Evolutionary conservation across 2,329 filamentous ascomycete species (phyloP), one percentile per base, ranked within the genome.

Genomic region (Ascochyta pisi): DNA sequence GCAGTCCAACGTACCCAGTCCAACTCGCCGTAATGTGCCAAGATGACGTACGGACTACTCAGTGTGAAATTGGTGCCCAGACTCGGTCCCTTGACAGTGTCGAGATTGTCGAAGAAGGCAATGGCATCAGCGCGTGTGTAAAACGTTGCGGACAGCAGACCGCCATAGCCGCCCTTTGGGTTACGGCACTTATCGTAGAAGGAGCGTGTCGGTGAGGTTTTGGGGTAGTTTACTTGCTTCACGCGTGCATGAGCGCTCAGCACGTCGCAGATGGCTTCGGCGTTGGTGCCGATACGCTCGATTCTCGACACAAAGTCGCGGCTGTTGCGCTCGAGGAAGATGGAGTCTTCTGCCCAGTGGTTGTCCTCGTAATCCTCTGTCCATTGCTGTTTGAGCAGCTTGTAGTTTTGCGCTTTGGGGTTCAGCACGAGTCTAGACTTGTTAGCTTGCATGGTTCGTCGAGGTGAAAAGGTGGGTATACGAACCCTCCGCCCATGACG

Each of bases 41-140:
- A 77, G 31, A 99, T 80, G 22, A 95, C 92, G 74, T 96, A 99
- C 0, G 95, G 95, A 44, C 89, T 96, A 54, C 89, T 89, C 34
- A 99, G 81, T 0, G 95, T 98, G 73, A 99, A 99, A 76, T 99
- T 99, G 0, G 95, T 98, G 2, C 95, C 95, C 45, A 99, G 80
- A 76, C 92, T 97, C 0, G 95, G 95, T 0, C 95, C 95, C 76
- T 99, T 99, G 35, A 92, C 88, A 1, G 92, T 95, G 60, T 96
- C 87, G 15, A 99, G 79, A 12, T 85, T 83, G 76, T 99, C 92
- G 76, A 89, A 97, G 74, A 98, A 97, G 0, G 86, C 84, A 50
- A 91, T 80, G 0, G 94, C 91, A 60, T 93, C 87, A 27, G 82
- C 80, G 53, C 83, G 85, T 1, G 82, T 82, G 64, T 90, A 79